Evolutionary conservation across 768 basidiomycete species (phyloP), one percentile per base, ranked within the genome.

Genomic region (Paxillus ammoniavirescens): DNA sequence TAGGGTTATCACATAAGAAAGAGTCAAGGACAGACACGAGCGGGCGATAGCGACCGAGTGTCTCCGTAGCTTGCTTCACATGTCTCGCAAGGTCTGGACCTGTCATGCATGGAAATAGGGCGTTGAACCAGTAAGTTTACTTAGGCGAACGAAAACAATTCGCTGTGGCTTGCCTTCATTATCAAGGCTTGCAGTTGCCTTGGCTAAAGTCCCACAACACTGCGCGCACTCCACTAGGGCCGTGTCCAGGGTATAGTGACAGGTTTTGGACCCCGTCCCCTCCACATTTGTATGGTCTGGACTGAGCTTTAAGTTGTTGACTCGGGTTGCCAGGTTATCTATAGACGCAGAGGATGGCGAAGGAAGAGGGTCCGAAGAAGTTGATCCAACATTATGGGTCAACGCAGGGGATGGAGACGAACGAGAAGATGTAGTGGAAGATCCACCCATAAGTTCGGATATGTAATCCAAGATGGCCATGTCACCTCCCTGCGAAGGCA

Each of bases 381-480:
- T 18, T 14, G 28, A 2, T 5, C 7, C 23, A 4, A 10, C 17
- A 33, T 18, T 43, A 17, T 42, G 33, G 28, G 45, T 21, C 23
- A 42, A 36, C 17, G 21, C 55, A 42, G 54, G 23, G 5, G 57
- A 47, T 14, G 56, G 46, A 14, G 58, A 49, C 7, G 45, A 4
- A 14, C 40, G 18, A 14, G n/a, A 15, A 26, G 38, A 26, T 3
- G 51, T 10, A 26, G 8, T 38, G 10, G 30, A 9, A 58, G 53
- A 30, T 17, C 53, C 21, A 37, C 67, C 67, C 65, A 82, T 75
- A 4, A 82, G 55, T 21, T 52, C 58, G 10, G 73, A 73, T 50
- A 86, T 81, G 42, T 71, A 69, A 54, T 83, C 78, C 54, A 86
- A 68, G 13, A 67, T 58, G 30, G 66, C 61, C 28, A 80, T 68